A percentile compares a stretch with the other conserved stretches of the same genome.
phyloP scores from a whole-genome alignment of 2,329 filamentous ascomycete genomes.

The Ceratocystis variospora region DNA sequence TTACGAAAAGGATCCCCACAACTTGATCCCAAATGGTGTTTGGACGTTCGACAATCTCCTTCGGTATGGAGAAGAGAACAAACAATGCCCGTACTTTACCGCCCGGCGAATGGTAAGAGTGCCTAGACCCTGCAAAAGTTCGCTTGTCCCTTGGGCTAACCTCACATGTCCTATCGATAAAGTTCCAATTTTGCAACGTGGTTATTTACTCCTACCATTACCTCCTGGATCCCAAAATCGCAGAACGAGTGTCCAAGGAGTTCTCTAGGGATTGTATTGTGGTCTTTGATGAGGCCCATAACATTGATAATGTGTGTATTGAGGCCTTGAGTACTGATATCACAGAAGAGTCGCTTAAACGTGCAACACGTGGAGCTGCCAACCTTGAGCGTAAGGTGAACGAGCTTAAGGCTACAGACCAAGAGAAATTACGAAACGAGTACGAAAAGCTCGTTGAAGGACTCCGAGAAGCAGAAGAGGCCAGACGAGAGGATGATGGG shows the following conservation, averaged over 20 bases:
- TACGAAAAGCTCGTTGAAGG: conserved; percentile 93
- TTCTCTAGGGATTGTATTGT: conserved; percentile 97
- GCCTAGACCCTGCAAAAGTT: neutral
- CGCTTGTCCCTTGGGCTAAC: conserved; percentile 15
- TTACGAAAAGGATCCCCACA: conserved; percentile 86
- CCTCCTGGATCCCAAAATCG: conserved; percentile 92
- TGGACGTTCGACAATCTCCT: conserved; percentile 88
- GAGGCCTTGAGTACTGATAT: conserved; percentile 94
- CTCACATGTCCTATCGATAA: neutral
- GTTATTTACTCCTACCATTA: conserved; percentile 99
- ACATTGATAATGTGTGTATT: conserved; percentile 99
- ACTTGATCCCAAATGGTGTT: conserved; percentile 83
- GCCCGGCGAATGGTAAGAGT: conserved; percentile 69
- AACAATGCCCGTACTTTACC: conserved; percentile 96
- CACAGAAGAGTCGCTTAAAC: conserved; percentile 84
- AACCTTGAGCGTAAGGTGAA: conserved; percentile 83
- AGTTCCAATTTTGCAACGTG: conserved; percentile 98
- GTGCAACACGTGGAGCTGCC: conserved; percentile 76
- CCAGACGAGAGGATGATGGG: conserved; percentile 64
- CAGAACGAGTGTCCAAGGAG: conserved; percentile 85
- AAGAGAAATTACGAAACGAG: conserved; percentile 85
- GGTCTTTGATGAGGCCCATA: conserved; percentile 97
- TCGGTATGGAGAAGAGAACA: conserved; percentile 83
- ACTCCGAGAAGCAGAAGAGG: conserved; percentile 73
- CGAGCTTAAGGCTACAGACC: conserved; percentile 92